Evolutionary conservation across 208 protist genomes (phyloP).

Genomic region (Phytomonas serpens): DNA sequence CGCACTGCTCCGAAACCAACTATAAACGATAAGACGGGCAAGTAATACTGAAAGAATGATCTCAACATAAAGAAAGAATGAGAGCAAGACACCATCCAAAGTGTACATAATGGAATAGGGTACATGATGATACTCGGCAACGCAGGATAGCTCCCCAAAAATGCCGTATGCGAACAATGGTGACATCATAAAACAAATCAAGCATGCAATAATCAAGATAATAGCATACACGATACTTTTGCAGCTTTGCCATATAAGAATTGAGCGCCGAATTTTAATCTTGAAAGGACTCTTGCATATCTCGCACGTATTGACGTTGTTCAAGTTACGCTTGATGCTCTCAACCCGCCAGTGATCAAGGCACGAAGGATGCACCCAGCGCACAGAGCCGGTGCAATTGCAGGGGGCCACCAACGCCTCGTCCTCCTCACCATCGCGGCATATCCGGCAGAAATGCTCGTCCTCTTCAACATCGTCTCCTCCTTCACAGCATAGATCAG

Average conservation of each 20-base stretch:
- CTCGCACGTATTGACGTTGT: constrained; percentile 71
- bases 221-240: constrained; percentile 22
- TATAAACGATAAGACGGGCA: constrained; percentile 42
- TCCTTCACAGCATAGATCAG: background rate
- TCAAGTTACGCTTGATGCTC: constrained; percentile 55
- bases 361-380: constrained; percentile 67
- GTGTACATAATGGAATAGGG: constrained; percentile 46
- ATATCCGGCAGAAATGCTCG: constrained; percentile 74
- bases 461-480: constrained; percentile 21
- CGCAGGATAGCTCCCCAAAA: constrained; percentile 54
- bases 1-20: constrained; percentile 39
- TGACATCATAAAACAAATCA: constrained; percentile 24
- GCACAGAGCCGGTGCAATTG: constrained; percentile 60
- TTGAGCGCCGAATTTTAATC: constrained; percentile 39
- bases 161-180: constrained; percentile 20
- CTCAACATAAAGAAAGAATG: constrained; percentile 36
- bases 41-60: constrained; percentile 26
- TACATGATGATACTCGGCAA: constrained; percentile 44
- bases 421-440: constrained; percentile 38
- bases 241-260: constrained; percentile 36
- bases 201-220: constrained; percentile 31
- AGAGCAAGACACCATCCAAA: constrained; percentile 39
- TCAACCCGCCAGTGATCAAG: constrained; percentile 75
- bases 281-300: constrained; percentile 69
- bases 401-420: constrained; percentile 66